phyloP scores from a whole-genome alignment of 1,284 basidiomycete genomes.

The Fomitopsis schrenkii region DNA sequence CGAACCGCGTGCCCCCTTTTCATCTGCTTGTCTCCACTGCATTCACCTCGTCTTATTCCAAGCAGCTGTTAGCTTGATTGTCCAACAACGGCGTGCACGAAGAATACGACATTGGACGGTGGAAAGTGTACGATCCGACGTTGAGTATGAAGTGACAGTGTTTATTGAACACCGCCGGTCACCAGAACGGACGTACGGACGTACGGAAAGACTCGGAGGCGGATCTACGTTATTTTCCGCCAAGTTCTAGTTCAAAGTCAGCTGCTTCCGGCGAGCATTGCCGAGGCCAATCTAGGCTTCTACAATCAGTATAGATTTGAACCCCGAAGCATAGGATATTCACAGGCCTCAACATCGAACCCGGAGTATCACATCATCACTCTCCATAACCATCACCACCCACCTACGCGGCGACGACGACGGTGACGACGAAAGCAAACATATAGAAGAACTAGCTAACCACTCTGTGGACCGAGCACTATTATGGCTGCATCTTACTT shows the following conservation, averaged over 20 bases:
- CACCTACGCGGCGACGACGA: neutral
- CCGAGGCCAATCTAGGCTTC: neutral
- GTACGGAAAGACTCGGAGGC: neutral
- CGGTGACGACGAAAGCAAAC: constrained; percentile 4
- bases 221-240: neutral
- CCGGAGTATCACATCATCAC: constrained; percentile 1
- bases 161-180: too few relatives aligned
- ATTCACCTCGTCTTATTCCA: too few relatives aligned
- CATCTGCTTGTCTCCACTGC: too few relatives aligned
- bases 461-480: neutral
- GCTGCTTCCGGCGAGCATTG: neutral
- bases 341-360: neutral
- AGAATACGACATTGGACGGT: too few relatives aligned
- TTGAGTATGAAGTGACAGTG: too few relatives aligned
- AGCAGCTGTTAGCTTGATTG: too few relatives aligned
- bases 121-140: too few relatives aligned
- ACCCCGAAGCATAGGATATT: neutral
- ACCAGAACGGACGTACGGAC: too few relatives aligned
- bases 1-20: too few relatives aligned
- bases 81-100: too few relatives aligned
- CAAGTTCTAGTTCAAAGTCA: neutral
- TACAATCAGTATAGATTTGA: neutral
- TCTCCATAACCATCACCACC: neutral
- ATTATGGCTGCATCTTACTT: constrained; percentile 26
- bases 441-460: neutral